Percentiles rank a stretch among this genome's conserved stretches.
Evolutionary conservation across 2,329 filamentous ascomycete genomes (phyloP).

Genomic region (Aspergillus awamori): DNA sequence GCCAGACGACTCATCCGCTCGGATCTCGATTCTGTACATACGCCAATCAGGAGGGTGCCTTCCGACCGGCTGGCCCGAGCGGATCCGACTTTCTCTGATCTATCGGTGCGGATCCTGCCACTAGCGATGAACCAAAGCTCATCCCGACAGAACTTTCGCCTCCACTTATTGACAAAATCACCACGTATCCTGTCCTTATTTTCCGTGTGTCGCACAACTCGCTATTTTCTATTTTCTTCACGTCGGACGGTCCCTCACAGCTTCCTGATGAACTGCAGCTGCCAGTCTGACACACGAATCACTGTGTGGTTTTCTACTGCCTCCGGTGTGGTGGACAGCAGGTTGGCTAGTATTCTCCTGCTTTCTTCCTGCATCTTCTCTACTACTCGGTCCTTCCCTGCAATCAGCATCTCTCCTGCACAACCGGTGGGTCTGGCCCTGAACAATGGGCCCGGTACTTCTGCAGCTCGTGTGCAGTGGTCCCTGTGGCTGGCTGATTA

Average conservation of each 20-base stretch:
- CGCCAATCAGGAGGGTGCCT: background rate
- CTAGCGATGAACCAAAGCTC: background rate
- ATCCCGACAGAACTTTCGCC: background rate
- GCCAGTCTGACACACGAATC: background rate
- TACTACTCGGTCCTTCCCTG: too few relatives aligned
- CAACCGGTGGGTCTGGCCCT: background rate
- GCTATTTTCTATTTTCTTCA: background rate
- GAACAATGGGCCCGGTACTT: background rate
- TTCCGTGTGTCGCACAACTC: background rate
- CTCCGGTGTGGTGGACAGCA: too few relatives aligned
- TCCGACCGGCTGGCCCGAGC: background rate
- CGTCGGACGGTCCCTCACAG: slow-evolving; percentile 5
- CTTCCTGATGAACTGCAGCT: background rate
- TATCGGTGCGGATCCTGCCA: background rate
- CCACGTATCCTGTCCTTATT: background rate
- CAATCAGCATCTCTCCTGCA: background rate
- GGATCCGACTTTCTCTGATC: background rate
- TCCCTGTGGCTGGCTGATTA: background rate
- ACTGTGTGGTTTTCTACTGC: too few relatives aligned
- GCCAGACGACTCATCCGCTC: background rate
- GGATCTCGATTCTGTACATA: background rate
- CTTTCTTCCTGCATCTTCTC: background rate
- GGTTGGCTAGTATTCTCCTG: background rate
- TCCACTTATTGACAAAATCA: background rate
- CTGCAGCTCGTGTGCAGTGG: background rate